Conservation (phyloP, 495 filamentous ascomycete species). For the Parmelia sp. region DNA sequence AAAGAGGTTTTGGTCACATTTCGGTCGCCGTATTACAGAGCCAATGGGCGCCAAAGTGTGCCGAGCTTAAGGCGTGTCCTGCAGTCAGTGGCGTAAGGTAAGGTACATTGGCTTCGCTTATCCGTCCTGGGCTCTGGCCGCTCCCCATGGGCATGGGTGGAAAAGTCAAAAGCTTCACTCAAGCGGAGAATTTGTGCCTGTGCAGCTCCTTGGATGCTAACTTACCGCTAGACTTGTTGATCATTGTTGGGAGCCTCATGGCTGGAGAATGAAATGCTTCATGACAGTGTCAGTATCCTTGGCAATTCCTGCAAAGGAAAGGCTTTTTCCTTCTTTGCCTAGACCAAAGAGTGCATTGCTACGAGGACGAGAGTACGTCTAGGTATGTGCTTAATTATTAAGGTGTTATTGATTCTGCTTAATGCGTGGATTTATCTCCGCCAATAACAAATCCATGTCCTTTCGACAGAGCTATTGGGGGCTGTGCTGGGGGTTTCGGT, state of each 20-base stretch:
- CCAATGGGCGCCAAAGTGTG: neutral
- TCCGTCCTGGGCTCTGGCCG: too few relatives aligned
- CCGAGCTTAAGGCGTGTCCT: neutral
- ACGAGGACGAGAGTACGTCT: too few relatives aligned
- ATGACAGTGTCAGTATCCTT: neutral
- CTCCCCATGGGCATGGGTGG: too few relatives aligned
- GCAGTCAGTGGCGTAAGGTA: neutral
- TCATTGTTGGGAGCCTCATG: neutral
- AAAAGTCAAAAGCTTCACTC: neutral
- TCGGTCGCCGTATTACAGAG: neutral
- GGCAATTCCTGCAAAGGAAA: neutral
- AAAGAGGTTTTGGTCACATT: neutral
- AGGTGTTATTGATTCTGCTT: neutral
- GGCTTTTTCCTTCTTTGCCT: too few relatives aligned
- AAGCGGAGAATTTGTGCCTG: constrained; percentile 4
- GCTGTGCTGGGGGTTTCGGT: neutral
- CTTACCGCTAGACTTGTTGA: neutral
- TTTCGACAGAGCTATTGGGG: neutral
- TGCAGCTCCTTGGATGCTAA: neutral
- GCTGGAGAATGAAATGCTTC: neutral
- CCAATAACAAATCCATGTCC: neutral
- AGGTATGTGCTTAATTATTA: neutral
- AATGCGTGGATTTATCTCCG: neutral
- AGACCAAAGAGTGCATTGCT: too few relatives aligned
- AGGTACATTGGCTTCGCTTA: neutral